Evolutionary conservation across 139 green algal genomes (phyloP).

Genomic region (Closterium sp.): DNA sequence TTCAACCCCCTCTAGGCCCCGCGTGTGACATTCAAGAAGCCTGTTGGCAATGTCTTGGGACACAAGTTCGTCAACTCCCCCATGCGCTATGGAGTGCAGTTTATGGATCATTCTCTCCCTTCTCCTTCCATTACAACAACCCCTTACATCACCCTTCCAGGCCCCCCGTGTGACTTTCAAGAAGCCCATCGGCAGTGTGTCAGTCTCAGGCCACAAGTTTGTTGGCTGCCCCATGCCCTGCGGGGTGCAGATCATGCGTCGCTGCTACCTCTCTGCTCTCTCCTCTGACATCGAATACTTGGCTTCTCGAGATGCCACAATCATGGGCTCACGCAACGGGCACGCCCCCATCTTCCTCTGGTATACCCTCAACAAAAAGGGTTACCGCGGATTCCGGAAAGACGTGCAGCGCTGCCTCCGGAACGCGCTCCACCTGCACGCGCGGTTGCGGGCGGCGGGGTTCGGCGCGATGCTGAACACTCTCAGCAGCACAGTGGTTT

Average conservation of each 20-base stretch:
- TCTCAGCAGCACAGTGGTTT: conserved; percentile 54
- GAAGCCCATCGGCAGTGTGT: conserved; percentile 57
- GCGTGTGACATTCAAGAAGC: too few species aligned
- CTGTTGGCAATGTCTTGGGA: too few species aligned
- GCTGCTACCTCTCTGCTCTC: conserved; percentile 51
- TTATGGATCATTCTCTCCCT: not conserved
- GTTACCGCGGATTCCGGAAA: conserved; percentile 78
- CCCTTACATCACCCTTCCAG: not conserved
- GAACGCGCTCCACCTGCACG: conserved; percentile 47
- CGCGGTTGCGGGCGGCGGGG: conserved; percentile 14
- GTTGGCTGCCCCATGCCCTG: conserved; percentile 89
- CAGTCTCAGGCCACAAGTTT: conserved; percentile 94
- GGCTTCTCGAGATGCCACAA: conserved; percentile 82
- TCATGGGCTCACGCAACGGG: conserved; percentile 94
- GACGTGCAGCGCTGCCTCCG: conserved; percentile 72
- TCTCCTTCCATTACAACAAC: not conserved
- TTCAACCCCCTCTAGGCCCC: too few species aligned
- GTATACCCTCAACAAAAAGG: conserved; percentile 80
- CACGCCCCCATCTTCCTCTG: conserved; percentile 94
- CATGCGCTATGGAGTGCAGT: too few species aligned
- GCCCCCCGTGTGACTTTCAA: not conserved
- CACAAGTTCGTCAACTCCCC: too few species aligned
- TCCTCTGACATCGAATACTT: conserved; percentile 90
- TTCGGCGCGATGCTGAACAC: conserved; percentile 51
- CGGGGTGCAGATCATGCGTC: conserved; percentile 44